Evolutionary conservation across 202 grass and related monocot genomes (phyloP).

Genomic region (Musa balbisiana): DNA sequence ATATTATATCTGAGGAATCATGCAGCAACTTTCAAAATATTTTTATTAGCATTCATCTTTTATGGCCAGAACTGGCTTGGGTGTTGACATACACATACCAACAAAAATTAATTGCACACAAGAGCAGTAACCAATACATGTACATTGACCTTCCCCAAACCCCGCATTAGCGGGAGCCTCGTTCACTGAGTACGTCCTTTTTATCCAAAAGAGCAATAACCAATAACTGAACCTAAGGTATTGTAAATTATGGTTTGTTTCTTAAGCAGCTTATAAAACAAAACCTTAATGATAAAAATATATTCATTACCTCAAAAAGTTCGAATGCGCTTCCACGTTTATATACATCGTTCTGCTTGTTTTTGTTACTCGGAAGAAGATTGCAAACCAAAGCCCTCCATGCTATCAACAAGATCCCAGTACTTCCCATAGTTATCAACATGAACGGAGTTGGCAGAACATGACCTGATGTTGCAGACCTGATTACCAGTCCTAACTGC

Average conservation of each 20-base stretch:
- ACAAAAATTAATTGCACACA: too few relatives aligned
- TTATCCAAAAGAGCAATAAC: too few relatives aligned
- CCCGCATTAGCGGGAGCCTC: too few relatives aligned
- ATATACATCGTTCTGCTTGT: conserved; percentile 64
- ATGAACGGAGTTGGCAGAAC: conserved; percentile 63
- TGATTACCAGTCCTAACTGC: conserved; percentile 72
- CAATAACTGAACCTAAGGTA: neutral
- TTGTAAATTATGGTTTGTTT: neutral
- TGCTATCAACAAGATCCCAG: conserved; percentile 65
- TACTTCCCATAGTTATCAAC: conserved; percentile 75
- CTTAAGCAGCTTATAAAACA: neutral
- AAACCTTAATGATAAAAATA: conserved; percentile 18
- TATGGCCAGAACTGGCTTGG: too few relatives aligned
- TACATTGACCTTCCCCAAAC: too few relatives aligned
- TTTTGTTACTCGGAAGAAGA: conserved; percentile 45
- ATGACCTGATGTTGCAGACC: conserved; percentile 59
- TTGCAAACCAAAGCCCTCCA: conserved; percentile 66
- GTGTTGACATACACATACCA: too few relatives aligned
- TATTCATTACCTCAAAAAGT: conserved; percentile 59
- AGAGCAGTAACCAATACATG: too few relatives aligned
- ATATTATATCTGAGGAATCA: too few relatives aligned
- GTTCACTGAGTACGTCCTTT: too few relatives aligned
- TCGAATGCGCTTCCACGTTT: conserved; percentile 73
- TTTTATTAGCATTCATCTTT: too few relatives aligned
- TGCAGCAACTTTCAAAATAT: too few relatives aligned